Percentiles rank a stretch among this genome's conserved stretches.
phyloP scores from a whole-genome alignment of 1,284 basidiomycete species.

The Malassezia brasiliensis region DNA sequence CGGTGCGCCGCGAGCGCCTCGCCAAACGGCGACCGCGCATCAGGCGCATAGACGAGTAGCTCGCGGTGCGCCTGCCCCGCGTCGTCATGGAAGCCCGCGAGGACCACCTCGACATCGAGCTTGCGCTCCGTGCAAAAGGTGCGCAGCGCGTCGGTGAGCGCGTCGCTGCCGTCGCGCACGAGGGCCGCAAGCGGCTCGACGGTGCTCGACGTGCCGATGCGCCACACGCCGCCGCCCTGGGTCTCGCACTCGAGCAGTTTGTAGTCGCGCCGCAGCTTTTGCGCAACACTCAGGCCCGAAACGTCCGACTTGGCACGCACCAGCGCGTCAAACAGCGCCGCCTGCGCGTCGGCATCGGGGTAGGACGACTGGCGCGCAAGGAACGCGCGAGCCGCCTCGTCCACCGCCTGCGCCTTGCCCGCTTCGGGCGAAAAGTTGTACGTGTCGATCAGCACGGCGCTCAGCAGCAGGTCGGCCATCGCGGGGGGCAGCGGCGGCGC shows the following conservation, averaged over 20 bases:
- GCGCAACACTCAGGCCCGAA: constrained; percentile 59
- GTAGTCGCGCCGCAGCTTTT: constrained; percentile 83
- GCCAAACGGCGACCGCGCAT: background rate
- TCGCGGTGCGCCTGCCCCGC: background rate
- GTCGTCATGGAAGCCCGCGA: constrained; percentile 6
- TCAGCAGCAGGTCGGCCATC: constrained; percentile 22
- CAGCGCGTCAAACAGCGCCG: constrained; percentile 55
- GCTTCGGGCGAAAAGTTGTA: constrained; percentile 46
- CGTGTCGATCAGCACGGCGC: constrained; percentile 49
- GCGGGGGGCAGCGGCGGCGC: background rate
- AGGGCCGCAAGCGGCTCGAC: background rate
- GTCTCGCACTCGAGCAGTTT: constrained; percentile 53
- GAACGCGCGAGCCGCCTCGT: constrained; percentile 57
- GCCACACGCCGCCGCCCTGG: background rate
- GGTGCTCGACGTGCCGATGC: constrained; percentile 5
- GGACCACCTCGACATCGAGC: constrained; percentile 3
- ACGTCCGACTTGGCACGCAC: constrained; percentile 60
- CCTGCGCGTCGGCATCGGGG: constrained; percentile 12
- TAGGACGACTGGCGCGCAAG: constrained; percentile 49
- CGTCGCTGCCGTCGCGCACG: background rate
- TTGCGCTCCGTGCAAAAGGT: background rate
- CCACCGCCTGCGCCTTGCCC: constrained; percentile 63
- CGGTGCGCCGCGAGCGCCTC: background rate
- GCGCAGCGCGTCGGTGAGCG: background rate
- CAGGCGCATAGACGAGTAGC: constrained; percentile 5